Evolutionary conservation across 257 asterid genomes (phyloP).

Genomic region (Sherardia arvensis): DNA sequence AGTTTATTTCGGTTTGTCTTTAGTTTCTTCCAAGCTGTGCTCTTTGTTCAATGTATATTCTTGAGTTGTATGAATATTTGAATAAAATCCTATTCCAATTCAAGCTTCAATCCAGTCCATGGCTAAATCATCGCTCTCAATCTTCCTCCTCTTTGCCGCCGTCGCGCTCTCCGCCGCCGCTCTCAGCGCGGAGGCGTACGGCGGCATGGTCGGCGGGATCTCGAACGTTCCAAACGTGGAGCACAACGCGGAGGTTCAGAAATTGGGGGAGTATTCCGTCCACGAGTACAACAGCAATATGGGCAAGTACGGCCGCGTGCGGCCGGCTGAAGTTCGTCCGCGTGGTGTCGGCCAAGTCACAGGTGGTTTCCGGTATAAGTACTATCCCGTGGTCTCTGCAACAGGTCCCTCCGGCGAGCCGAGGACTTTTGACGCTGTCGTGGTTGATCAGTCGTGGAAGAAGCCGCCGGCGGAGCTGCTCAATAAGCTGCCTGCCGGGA

Average conservation of each 20-base stretch:
- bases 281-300: conserved; percentile 19
- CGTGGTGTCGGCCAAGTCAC: conserved; percentile 60
- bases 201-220: conserved; percentile 37
- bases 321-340: conserved; percentile 18
- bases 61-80: too few species aligned
- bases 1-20: too few species aligned
- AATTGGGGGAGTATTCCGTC: conserved; percentile 53
- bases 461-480: conserved; percentile 31
- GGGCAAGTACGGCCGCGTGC: neutral
- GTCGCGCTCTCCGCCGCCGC: neutral
- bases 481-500: conserved; percentile 95
- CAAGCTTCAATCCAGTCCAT: too few species aligned
- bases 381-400: conserved; percentile 51
- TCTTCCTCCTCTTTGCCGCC: neutral
- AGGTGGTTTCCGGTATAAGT: conserved; percentile 75
- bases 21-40: too few species aligned
- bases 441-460: conserved; percentile 48
- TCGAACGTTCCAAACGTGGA: conserved; percentile 34
- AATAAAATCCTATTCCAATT: too few species aligned
- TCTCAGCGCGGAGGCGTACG: conserved; percentile 9
- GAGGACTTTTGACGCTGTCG: conserved; percentile 38
- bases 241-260: conserved; percentile 40
- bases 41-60: too few species aligned
- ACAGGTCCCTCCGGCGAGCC: conserved; percentile 4
- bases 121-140: conserved; percentile 11